Conservation (phyloP, 805 yeast genomes). For the Spathaspora sp. region DNA sequence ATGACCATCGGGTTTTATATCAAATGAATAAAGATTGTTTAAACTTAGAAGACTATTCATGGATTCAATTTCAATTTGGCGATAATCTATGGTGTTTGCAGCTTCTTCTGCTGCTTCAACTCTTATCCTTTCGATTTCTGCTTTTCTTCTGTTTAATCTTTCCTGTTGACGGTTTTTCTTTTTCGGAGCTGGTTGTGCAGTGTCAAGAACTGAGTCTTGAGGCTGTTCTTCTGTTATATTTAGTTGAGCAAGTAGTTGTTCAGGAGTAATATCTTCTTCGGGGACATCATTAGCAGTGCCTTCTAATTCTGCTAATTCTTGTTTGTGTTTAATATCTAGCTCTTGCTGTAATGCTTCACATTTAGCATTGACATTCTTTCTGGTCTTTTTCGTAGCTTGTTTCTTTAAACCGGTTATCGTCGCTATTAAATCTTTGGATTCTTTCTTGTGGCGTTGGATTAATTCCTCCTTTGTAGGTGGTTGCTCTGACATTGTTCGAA, state of each 20-base stretch:
- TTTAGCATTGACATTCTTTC: slow-evolving; percentile 59
- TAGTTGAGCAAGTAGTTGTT: slow-evolving; percentile 57
- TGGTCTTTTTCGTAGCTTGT: slow-evolving; percentile 76
- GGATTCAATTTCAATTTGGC: slow-evolving; percentile 68
- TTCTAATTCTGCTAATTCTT: slow-evolving; percentile 39
- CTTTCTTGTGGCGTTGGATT: slow-evolving; percentile 63
- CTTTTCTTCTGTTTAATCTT: slow-evolving; percentile 71
- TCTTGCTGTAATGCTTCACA: slow-evolving; percentile 58
- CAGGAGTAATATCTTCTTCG: slow-evolving; percentile 61
- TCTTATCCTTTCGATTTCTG: slow-evolving; percentile 57
- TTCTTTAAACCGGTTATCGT: slow-evolving; percentile 73
- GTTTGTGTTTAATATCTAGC: slow-evolving; percentile 50
- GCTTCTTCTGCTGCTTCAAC: slow-evolving; percentile 76
- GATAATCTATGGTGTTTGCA: slow-evolving; percentile 55
- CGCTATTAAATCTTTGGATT: slow-evolving; percentile 61
- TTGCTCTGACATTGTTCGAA: not conserved
- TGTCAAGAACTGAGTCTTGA: not conserved
- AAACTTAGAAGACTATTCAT: slow-evolving; percentile 51
- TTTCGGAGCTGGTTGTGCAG: slow-evolving; percentile 2
- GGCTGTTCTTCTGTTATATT: not conserved
- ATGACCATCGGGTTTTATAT: slow-evolving; percentile 89
- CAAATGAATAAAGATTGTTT: slow-evolving; percentile 52
- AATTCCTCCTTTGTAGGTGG: slow-evolving; percentile 38
- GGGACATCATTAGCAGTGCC: slow-evolving; percentile 9
- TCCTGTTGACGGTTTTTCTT: slow-evolving; percentile 84